Evolutionary conservation across 768 basidiomycete species (phyloP).

Genomic region (Serendipita vermifera): DNA sequence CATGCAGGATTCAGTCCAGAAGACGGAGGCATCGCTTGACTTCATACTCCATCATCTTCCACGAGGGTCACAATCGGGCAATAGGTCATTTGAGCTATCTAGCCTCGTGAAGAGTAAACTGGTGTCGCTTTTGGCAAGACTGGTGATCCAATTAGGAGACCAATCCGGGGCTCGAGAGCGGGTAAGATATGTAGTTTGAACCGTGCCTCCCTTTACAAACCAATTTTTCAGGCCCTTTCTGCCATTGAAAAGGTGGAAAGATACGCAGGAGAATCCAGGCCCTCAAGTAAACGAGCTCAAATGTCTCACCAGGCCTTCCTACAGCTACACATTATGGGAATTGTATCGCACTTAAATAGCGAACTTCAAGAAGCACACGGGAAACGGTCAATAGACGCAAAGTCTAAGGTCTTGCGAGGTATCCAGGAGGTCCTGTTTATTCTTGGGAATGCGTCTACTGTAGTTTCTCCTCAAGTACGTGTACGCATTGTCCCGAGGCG

Average conservation of each 20-base stretch:
- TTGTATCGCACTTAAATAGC: conserved; percentile 76
- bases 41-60: conserved; percentile 52
- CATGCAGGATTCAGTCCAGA: conserved; percentile 39
- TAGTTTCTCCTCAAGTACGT: conserved; percentile 75
- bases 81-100: conserved; percentile 31
- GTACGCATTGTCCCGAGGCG: neutral
- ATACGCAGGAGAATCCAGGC: conserved; percentile 16
- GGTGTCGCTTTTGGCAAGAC: conserved; percentile 54
- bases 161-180: conserved; percentile 30
- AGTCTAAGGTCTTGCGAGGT: conserved; percentile 67
- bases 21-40: conserved; percentile 44
- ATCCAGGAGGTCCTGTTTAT: conserved; percentile 57
- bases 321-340: conserved; percentile 64
- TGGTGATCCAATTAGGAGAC: conserved; percentile 70
- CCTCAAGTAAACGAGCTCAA: conserved; percentile 20
- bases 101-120: conserved; percentile 50
- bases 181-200: conserved; percentile 29
- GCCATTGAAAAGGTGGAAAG: conserved; percentile 36
- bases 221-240: conserved; percentile 34
- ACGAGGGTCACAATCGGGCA: conserved; percentile 28
- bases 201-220: conserved; percentile 22
- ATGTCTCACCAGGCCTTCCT: conserved; percentile 46
- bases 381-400: conserved; percentile 53
- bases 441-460: conserved; percentile 57
- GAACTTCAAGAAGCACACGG: conserved; percentile 74